Evolutionary conservation across 2,329 filamentous ascomycete genomes (phyloP), one percentile per base, ranked within the genome.

Genomic region (Orbilia ellipsospora): DNA sequence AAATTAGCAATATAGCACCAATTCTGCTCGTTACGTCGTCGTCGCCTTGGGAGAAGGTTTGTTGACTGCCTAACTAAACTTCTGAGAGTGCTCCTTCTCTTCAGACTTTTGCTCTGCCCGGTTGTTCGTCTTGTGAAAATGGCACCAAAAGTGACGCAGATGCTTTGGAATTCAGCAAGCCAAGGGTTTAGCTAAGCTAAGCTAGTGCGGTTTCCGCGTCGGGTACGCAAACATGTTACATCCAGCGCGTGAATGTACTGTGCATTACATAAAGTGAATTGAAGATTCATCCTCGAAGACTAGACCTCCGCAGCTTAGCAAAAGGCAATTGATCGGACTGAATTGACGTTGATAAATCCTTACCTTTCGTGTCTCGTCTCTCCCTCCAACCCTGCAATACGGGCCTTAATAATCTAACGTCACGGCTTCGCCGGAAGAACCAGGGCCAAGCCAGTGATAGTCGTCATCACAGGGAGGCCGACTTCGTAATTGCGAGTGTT

Each of bases 91-190:
- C 20, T 31, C 20, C 16, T 18, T 56, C 18, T 48, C 51, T 40
- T 54, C 57, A 56, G 50, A 48, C 66, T 59, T 54, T 48, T 59
- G 23, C 45, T 65, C 67, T 60, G 60, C 60, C 51, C 56, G 23
- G 36, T 36, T 48, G 66, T 63, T 36, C 56, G 15, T 61, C 65
- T 69, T 55, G 65, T 62, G 65, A 73, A 57, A 73, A 73, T 73
- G 51, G 68, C 45, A 73, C 60, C 67, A 72, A 72, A 72, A 72
- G 67, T 57, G 67, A 65, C 60, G 68, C 68, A 61, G 59, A 16
- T 8, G 48, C 48, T 40, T 60, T 60, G 40, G 13, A 15, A 42
- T 23, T 23, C 23, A 23, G 4, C 23, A 23, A 23, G 23, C 4
- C 23, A 23, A 23, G 23, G 23, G 23, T 23, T 23, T 23, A 23